phyloP scores from a whole-genome alignment of 352 stramenopile species.

The Peronosclerospora sorghi region DNA sequence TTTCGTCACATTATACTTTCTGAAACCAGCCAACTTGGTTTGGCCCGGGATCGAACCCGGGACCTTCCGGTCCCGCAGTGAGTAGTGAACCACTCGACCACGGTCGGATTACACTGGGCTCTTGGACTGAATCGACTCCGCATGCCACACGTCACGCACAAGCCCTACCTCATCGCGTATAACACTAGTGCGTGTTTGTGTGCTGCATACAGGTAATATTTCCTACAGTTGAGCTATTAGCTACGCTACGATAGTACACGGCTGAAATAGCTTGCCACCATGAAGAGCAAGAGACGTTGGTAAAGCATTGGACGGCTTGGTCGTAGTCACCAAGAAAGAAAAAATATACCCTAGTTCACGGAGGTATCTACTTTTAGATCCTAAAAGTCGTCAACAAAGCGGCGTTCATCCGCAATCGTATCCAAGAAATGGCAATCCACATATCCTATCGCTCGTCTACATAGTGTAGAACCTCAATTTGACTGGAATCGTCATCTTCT shows the following conservation, averaged over 20 bases:
- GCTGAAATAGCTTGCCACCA: conserved; percentile 36
- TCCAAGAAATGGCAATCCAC: conserved; percentile 30
- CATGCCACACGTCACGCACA: too few relatives aligned
- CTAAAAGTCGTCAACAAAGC: conserved; percentile 33
- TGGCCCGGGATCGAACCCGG: too few relatives aligned
- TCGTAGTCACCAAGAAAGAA: conserved; percentile 43
- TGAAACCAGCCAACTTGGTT: too few relatives aligned
- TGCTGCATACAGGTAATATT: too few relatives aligned
- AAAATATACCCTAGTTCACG: conserved; percentile 79
- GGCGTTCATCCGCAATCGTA: conserved; percentile 51
- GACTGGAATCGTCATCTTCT: conserved; percentile 11
- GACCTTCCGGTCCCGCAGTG: too few relatives aligned
- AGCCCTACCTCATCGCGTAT: too few relatives aligned
- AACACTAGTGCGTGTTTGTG: too few relatives aligned
- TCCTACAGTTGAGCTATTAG: too few relatives aligned
- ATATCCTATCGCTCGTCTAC: conserved; percentile 33
- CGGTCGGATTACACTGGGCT: too few relatives aligned
- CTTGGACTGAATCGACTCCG: too few relatives aligned
- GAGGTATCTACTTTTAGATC: conserved; percentile 48
- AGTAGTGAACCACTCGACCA: too few relatives aligned
- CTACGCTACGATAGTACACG: conserved; percentile 43
- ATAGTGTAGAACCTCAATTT: conserved; percentile 65
- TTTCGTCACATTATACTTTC: too few relatives aligned
- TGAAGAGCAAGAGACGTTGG: conserved; percentile 31
- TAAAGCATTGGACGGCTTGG: conserved; percentile 47